A percentile compares a stretch with the other conserved stretches of the same genome.
Evolutionary conservation across 371 early-diverging fungal species (phyloP).

Genomic region (Rhizomucor miehei): DNA sequence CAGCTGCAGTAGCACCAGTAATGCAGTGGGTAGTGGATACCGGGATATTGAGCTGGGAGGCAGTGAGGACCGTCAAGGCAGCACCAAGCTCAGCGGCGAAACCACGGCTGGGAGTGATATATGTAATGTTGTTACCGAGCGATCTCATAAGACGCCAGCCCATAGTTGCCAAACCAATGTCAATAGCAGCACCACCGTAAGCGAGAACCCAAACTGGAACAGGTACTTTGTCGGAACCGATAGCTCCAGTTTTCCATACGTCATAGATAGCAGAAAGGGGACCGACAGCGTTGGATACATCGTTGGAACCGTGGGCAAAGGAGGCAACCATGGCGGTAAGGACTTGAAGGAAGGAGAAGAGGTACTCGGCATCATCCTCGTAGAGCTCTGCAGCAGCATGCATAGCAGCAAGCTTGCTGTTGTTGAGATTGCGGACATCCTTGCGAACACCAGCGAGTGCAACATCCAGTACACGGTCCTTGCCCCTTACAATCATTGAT

Average conservation of each 20-base stretch:
- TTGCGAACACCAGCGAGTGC: constrained; percentile 48
- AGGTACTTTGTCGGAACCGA: constrained; percentile 42
- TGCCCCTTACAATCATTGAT: constrained; percentile 3
- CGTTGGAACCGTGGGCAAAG: constrained; percentile 17
- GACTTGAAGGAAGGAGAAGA: constrained; percentile 85
- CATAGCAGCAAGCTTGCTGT: constrained; percentile 42
- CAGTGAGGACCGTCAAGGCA: constrained; percentile 81
- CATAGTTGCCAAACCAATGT: constrained; percentile 71
- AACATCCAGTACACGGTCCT: constrained; percentile 12
- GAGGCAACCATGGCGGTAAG: constrained; percentile 39
- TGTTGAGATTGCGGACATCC: constrained; percentile 60
- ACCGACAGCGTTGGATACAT: constrained; percentile 88
- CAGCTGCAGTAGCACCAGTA: constrained; percentile 77
- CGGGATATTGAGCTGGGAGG: constrained; percentile 79
- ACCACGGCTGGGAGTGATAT: constrained; percentile 81
- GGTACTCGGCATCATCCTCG: constrained; percentile 77
- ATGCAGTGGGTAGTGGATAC: constrained; percentile 91
- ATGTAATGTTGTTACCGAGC: constrained; percentile 85
- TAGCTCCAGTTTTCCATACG: constrained; percentile 60
- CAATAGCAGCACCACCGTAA: constrained; percentile 77
- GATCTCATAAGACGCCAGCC: constrained; percentile 74
- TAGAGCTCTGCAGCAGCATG: constrained; percentile 66
- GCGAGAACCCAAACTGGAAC: constrained; percentile 79
- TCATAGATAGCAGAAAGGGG: constrained; percentile 69
- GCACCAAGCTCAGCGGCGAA: constrained; percentile 84